phyloP scores from a whole-genome alignment of 78 protist genomes.

The Pelomyxa schiedti region DNA sequence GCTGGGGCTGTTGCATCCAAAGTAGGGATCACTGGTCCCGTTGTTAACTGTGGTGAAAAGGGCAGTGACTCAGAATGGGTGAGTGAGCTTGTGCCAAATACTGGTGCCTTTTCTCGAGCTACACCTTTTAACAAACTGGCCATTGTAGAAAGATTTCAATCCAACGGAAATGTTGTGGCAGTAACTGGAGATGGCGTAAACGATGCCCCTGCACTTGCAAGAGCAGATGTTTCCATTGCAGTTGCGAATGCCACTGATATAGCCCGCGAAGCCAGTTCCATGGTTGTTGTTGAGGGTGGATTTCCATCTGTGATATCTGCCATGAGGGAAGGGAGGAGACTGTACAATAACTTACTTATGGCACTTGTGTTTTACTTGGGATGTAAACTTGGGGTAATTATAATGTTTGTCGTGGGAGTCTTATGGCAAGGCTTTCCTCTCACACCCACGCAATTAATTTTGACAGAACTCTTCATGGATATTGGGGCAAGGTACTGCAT shows the following conservation, averaged over 20 bases:
- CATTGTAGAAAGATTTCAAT: constrained; percentile 57
- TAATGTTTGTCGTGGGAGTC: neutral
- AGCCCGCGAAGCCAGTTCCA: neutral
- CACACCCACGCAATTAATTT: neutral
- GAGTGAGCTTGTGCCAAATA: neutral
- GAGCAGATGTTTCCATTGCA: constrained; percentile 94
- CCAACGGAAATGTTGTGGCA: constrained; percentile 86
- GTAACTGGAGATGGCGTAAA: constrained; percentile 97
- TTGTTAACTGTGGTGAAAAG: too few relatives aligned
- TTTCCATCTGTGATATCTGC: neutral
- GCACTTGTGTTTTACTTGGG: neutral
- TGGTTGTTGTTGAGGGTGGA: neutral
- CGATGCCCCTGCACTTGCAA: constrained; percentile 91
- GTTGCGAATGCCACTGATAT: constrained; percentile 68
- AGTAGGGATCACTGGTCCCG: constrained; percentile 6
- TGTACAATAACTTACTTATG: neutral
- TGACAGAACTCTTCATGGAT: neutral
- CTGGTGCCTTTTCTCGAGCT: neutral
- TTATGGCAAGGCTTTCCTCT: neutral
- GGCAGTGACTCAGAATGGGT: too few relatives aligned
- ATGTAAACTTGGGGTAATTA: neutral
- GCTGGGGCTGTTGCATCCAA: constrained; percentile 63
- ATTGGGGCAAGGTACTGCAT: neutral
- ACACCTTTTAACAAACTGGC: constrained; percentile 80
- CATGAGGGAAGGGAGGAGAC: neutral